Evolutionary conservation across 2,329 filamentous ascomycete species (phyloP).

Genomic region (Alternaria atra): DNA sequence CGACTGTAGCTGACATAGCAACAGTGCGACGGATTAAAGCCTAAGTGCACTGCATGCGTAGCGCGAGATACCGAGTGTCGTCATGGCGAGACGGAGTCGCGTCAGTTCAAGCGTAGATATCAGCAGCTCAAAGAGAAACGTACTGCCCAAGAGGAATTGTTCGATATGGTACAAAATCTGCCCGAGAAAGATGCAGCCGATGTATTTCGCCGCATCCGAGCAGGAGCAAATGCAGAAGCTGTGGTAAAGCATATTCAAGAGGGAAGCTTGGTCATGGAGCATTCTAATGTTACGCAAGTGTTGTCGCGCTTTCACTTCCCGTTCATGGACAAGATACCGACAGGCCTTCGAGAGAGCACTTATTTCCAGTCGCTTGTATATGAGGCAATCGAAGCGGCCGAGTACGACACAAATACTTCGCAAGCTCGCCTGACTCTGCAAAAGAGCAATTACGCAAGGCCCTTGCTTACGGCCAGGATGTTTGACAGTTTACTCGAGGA

Average conservation of each 20-base stretch:
- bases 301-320: slow-evolving; percentile 26
- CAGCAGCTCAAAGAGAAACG: slow-evolving; percentile 12
- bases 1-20: background rate
- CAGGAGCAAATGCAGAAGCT: slow-evolving; percentile 20
- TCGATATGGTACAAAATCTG: slow-evolving; percentile 16
- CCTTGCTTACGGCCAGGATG: slow-evolving; percentile 27
- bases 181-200: slow-evolving; percentile 21
- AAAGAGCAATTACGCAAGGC: slow-evolving; percentile 23
- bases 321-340: slow-evolving; percentile 17
- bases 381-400: slow-evolving; percentile 9
- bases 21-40: slow-evolving; percentile 19
- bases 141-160: slow-evolving; percentile 22
- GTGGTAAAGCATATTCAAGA: slow-evolving; percentile 22
- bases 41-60: slow-evolving; percentile 16
- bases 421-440: background rate
- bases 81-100: slow-evolving; percentile 13
- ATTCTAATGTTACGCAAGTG: slow-evolving; percentile 21
- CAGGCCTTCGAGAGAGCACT: slow-evolving; percentile 11
- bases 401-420: background rate
- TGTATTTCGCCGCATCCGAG: slow-evolving; percentile 24
- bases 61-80: slow-evolving; percentile 12
- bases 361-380: slow-evolving; percentile 22
- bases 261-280: slow-evolving; percentile 21
- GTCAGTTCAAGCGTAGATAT: slow-evolving; percentile 16
- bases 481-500: slow-evolving; percentile 24